A percentile compares a stretch with the other conserved stretches of the same genome.
phyloP scores from a whole-genome alignment of 148 eudicot genomes.

The Cornus florida region DNA sequence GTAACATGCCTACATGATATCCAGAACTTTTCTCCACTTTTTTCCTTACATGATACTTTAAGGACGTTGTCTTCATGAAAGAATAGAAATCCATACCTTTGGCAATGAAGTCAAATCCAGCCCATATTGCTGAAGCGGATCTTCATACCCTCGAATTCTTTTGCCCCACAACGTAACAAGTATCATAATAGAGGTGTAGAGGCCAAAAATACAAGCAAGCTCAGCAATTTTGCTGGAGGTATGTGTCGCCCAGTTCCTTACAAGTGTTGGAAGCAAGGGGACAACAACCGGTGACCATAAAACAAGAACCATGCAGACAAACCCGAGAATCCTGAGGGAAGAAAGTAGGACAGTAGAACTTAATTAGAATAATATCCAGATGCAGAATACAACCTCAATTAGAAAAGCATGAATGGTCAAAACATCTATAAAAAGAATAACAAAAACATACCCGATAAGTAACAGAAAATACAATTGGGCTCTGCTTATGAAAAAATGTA shows the following conservation, averaged over 20 bases:
- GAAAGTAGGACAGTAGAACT: constrained; percentile 4
- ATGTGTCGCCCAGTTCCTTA: constrained; percentile 66
- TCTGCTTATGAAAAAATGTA: not conserved
- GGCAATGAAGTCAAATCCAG: constrained; percentile 62
- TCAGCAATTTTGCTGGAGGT: constrained; percentile 56
- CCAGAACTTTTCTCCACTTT: not conserved
- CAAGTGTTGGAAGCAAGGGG: constrained; percentile 80
- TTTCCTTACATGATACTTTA: not conserved
- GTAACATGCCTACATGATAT: not conserved
- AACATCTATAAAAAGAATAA: not conserved
- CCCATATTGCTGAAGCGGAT: constrained; percentile 83
- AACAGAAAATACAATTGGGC: not conserved
- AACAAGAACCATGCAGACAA: constrained; percentile 77
- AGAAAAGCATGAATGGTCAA: not conserved
- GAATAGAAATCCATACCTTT: constrained; percentile 42
- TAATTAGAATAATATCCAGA: not conserved
- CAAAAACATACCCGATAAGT: not conserved
- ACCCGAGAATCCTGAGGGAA: constrained; percentile 69
- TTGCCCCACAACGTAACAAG: constrained; percentile 87
- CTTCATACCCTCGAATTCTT: constrained; percentile 79
- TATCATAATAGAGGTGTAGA: constrained; percentile 62
- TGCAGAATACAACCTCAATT: not conserved
- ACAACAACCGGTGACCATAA: constrained; percentile 88
- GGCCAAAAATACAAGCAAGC: constrained; percentile 78
- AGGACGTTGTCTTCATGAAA: not conserved